Conservation (phyloP, 306 rosid genomes). For the Cotoneaster glaucophyllus region DNA sequence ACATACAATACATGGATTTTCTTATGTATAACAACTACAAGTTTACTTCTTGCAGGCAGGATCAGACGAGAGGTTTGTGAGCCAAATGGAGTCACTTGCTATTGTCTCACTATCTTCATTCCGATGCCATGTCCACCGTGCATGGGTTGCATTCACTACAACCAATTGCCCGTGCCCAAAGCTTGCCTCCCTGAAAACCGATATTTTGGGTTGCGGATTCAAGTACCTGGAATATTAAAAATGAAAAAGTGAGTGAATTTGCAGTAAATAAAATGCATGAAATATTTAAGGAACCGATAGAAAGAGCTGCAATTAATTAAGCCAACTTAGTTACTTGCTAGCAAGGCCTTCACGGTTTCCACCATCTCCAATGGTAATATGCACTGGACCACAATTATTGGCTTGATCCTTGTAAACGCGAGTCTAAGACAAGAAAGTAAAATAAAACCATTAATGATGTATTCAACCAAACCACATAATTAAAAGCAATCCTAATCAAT, state of each 20-base stretch:
- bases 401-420: constrained; percentile 55
- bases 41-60: constrained; percentile 39
- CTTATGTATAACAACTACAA: background rate
- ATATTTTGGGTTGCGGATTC: constrained; percentile 61
- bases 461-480: background rate
- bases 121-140: constrained; percentile 71
- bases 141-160: constrained; percentile 58
- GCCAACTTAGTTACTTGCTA: constrained; percentile 27
- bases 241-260: background rate
- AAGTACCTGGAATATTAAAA: constrained; percentile 18
- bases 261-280: background rate
- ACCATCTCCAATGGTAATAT: constrained; percentile 90
- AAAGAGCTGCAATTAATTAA: background rate
- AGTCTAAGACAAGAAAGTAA: constrained; percentile 30
- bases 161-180: constrained; percentile 72
- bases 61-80: constrained; percentile 39
- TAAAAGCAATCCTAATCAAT: background rate
- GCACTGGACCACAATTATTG: constrained; percentile 57
- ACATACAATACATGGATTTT: background rate
- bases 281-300: background rate
- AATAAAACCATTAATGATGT: background rate
- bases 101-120: constrained; percentile 43
- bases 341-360: constrained; percentile 95
- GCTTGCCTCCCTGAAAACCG: constrained; percentile 70
- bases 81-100: constrained; percentile 46